These are phyloP conservation scores for Madurella fahalii DNA, from an alignment of 2,329 filamentous ascomycete species.

Conservation along the genomic window DNA sequence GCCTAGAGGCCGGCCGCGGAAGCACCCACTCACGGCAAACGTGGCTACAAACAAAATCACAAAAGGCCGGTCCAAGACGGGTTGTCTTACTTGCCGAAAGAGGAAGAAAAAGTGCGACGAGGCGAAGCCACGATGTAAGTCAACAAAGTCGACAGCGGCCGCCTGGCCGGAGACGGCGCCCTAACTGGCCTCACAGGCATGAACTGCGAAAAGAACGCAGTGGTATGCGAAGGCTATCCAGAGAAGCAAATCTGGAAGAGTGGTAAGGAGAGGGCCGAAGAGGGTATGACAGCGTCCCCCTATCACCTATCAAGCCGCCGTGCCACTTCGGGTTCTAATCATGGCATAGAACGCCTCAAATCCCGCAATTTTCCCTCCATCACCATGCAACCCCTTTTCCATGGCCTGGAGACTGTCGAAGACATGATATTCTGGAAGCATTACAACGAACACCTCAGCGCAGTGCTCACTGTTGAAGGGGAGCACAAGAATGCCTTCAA, in stretches of 20 bases:
- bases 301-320: neutral
- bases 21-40: constrained; percentile 65
- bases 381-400: constrained; percentile 64
- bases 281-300: constrained; percentile 44
- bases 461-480: constrained; percentile 75
- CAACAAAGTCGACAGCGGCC: neutral
- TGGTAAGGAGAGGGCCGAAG: constrained; percentile 70
- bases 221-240: constrained; percentile 86
- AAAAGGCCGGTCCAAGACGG: constrained; percentile 70
- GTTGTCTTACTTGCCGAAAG: constrained; percentile 63
- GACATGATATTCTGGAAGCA: constrained; percentile 80
- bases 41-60: constrained; percentile 62
- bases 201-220: constrained; percentile 91
- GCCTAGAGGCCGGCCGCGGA: constrained; percentile 75
- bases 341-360: constrained; percentile 41
- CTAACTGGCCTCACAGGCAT: constrained; percentile 49
- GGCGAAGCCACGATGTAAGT: constrained; percentile 62
- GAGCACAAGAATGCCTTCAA: constrained; percentile 82
- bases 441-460: constrained; percentile 74
- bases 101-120: constrained; percentile 72
- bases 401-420: constrained; percentile 74
- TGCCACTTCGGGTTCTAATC: constrained; percentile 7
- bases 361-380: constrained; percentile 49
- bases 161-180: neutral
- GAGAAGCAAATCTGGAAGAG: constrained; percentile 85